phyloP scores from a whole-genome alignment of 192 early-diverging fungal species.

The Rhizophagus sp. region DNA sequence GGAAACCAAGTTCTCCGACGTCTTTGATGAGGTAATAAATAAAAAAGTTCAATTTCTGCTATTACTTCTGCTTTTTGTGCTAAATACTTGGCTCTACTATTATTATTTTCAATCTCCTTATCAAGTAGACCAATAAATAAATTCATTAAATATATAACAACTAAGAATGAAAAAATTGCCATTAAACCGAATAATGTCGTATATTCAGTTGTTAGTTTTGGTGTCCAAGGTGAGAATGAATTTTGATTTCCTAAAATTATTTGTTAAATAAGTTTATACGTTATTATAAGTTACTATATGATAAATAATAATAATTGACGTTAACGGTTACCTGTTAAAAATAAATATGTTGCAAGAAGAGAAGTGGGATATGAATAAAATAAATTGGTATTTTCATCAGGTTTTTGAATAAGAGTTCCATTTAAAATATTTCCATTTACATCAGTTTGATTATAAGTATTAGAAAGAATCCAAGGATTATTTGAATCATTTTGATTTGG shows the following conservation, averaged over 20 bases:
- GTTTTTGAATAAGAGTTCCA: background rate
- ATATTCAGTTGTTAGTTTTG: background rate
- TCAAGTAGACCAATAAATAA: conserved; percentile 15
- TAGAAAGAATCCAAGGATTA: background rate
- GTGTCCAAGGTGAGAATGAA: background rate
- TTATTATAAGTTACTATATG: too few species aligned
- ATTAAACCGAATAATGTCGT: background rate
- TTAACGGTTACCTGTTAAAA: background rate
- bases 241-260: background rate
- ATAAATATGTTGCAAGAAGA: conserved; percentile 4
- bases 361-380: background rate
- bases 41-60: conserved; percentile 21
- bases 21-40: conserved; percentile 9
- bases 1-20: conserved; percentile 10
- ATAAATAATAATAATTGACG: background rate
- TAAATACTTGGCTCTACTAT: background rate
- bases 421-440: background rate
- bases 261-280: too few species aligned
- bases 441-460: background rate
- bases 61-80: conserved; percentile 4
- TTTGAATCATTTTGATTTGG: background rate
- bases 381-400: conserved; percentile 9
- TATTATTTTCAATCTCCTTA: background rate
- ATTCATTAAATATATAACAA: background rate
- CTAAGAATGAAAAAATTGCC: background rate